Evolutionary conservation across 306 rosid species (phyloP).

Genomic region (Astragalus glycyphyllos): DNA sequence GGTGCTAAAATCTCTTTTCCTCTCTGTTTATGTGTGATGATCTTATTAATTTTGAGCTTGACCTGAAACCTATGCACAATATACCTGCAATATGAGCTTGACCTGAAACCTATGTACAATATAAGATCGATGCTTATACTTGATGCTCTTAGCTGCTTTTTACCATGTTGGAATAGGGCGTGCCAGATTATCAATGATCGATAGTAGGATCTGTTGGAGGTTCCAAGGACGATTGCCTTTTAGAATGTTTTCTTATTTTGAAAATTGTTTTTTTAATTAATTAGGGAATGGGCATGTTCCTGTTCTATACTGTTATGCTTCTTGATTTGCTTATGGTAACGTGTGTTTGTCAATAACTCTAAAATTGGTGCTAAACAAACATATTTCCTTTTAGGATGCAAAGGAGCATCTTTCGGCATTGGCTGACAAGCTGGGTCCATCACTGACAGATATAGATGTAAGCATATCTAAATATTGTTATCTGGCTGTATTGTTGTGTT

Average conservation of each 20-base stretch:
- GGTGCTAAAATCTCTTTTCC: too few species aligned
- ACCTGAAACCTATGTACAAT: neutral
- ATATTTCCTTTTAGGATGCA: constrained; percentile 76
- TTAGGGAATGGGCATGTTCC: constrained; percentile 29
- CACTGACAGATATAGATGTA: constrained; percentile 92
- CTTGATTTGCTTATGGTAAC: constrained; percentile 24
- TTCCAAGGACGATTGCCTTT: constrained; percentile 21
- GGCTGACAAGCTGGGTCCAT: constrained; percentile 93
- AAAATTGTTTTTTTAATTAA: constrained; percentile 9
- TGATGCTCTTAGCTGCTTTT: constrained; percentile 8
- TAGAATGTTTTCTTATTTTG: constrained; percentile 22
- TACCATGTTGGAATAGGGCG: constrained; percentile 10
- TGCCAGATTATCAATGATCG: constrained; percentile 6
- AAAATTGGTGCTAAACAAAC: constrained; percentile 46
- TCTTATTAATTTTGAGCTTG: neutral
- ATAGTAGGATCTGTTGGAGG: constrained; percentile 17
- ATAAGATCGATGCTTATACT: constrained; percentile 22
- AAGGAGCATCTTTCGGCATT: constrained; percentile 95
- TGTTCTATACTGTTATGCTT: constrained; percentile 32
- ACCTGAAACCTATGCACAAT: neutral
- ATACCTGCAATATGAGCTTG: constrained; percentile 4
- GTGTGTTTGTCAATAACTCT: constrained; percentile 31
- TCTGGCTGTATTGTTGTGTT: constrained; percentile 26
- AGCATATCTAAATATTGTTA: constrained; percentile 43
- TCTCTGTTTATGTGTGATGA: too few species aligned